A percentile compares a stretch with the other conserved stretches of the same genome.
Evolutionary conservation across 2,329 filamentous ascomycete species (phyloP).

Genomic region (Ceratocystis lukuohia): DNA sequence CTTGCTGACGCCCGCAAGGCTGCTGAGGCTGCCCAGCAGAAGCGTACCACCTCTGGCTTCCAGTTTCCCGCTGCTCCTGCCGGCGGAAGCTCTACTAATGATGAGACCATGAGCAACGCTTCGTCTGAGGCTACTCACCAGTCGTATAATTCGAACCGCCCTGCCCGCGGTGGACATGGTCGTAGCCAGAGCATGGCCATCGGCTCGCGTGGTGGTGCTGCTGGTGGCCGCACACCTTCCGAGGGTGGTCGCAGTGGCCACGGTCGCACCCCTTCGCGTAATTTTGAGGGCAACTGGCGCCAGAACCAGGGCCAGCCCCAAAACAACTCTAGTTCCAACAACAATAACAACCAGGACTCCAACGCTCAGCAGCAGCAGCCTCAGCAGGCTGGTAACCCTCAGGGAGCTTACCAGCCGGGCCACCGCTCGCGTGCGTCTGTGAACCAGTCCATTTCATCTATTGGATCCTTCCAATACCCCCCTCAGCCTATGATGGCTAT

Average conservation of each 20-base stretch:
- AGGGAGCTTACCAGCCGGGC: constrained; percentile 69
- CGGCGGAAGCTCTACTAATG: constrained; percentile 46
- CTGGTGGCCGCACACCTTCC: constrained; percentile 45
- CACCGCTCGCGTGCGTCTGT: constrained; percentile 78
- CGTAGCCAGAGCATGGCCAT: constrained; percentile 87
- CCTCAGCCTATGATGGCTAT: constrained; percentile 79
- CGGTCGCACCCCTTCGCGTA: constrained; percentile 69
- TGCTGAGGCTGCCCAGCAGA: constrained; percentile 90
- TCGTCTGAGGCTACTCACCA: constrained; percentile 25
- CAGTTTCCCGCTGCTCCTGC: constrained; percentile 71
- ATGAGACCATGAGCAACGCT: constrained; percentile 31
- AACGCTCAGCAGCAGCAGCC: constrained; percentile 30
- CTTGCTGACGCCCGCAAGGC: constrained; percentile 95
- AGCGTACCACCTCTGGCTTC: constrained; percentile 84
- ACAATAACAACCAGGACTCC: constrained; percentile 8
- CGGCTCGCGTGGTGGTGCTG: constrained; percentile 54
- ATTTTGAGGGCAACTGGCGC: constrained; percentile 97
- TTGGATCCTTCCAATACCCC: constrained; percentile 81
- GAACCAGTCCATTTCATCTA: constrained; percentile 61
- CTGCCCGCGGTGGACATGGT: constrained; percentile 49
- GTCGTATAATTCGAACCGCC: constrained; percentile 33
- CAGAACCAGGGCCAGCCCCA: constrained; percentile 45
- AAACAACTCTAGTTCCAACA: background rate
- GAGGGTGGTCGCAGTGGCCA: constrained; percentile 64
- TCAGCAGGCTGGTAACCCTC: constrained; percentile 32